phyloP scores from a whole-genome alignment of 1,139 yeast species.

The Taiozyma sp. region DNA sequence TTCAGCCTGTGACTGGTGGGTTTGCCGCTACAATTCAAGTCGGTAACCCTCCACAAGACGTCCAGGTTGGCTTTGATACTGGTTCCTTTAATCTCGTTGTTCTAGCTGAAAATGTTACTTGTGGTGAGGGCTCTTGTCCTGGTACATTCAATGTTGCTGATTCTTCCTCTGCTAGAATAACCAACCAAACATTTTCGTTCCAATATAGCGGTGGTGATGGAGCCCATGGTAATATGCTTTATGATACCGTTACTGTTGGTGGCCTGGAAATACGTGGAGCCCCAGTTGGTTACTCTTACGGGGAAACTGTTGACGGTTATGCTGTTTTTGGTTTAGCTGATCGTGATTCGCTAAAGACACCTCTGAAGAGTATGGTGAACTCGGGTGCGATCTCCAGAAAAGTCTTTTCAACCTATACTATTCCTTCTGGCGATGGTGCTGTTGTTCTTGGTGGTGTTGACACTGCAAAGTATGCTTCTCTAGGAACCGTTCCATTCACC shows the following conservation, averaged over 20 bases:
- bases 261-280: constrained; percentile 6
- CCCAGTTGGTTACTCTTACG: constrained; percentile 2
- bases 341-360: background rate
- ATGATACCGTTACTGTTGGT: constrained; percentile 13
- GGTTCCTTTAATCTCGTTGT: constrained; percentile 65
- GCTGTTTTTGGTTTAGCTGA: constrained; percentile 11
- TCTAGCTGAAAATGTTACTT: constrained; percentile 3
- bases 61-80: constrained; percentile 50
- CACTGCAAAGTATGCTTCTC: constrained; percentile 37
- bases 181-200: constrained; percentile 3
- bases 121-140: background rate
- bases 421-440: constrained; percentile 34
- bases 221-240: constrained; percentile 13
- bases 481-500: constrained; percentile 7
- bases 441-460: constrained; percentile 59
- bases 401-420: constrained; percentile 8
- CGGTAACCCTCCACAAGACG: constrained; percentile 46
- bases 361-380: background rate
- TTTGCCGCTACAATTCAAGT: constrained; percentile 30
- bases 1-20: constrained; percentile 4
- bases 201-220: constrained; percentile 14
- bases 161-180: constrained; percentile 31
- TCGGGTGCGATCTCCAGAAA: constrained; percentile 7
- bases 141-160: background rate
- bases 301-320: constrained; percentile 1